A percentile compares a stretch with the other conserved stretches of the same genome.
phyloP scores from a whole-genome alignment of 495 filamentous ascomycete species.

The Aeminium ludgeri region DNA sequence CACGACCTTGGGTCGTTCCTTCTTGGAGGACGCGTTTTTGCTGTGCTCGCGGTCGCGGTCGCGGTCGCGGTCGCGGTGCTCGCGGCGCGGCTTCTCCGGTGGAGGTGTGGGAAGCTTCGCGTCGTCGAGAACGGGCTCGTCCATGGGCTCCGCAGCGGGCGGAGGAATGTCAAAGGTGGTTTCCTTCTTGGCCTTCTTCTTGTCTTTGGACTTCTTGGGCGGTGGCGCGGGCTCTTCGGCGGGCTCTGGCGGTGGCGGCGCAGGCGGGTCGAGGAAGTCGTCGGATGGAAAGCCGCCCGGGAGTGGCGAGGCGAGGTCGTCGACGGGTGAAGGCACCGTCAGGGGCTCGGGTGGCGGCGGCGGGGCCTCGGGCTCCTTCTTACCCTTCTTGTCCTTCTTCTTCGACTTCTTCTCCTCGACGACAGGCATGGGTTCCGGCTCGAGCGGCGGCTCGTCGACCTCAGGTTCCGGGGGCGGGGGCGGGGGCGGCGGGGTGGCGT shows the following conservation, averaged over 20 bases:
- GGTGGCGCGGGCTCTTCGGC: slow-evolving; percentile 12
- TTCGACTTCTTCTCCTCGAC: slow-evolving; percentile 21
- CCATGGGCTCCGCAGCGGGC: slow-evolving; percentile 1
- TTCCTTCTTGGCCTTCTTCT: slow-evolving; percentile 14
- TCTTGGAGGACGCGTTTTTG: slow-evolving; percentile 36
- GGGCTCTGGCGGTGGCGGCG: slow-evolving; percentile 9
- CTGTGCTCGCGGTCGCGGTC: too few relatives aligned
- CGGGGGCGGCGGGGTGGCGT: slow-evolving; percentile 9
- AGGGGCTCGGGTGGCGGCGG: slow-evolving; percentile 12
- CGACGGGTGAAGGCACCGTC: slow-evolving; percentile 8
- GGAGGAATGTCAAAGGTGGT: slow-evolving; percentile 10
- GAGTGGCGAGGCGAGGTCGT: slow-evolving; percentile 17
- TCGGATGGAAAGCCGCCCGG: slow-evolving; percentile 27
- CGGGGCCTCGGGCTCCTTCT: slow-evolving; percentile 9
- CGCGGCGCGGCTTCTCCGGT: slow-evolving; percentile 26
- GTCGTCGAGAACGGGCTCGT: slow-evolving; percentile 11
- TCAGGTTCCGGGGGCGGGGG: slow-evolving; percentile 3
- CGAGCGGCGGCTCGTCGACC: too few relatives aligned
- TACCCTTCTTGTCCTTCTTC: slow-evolving; percentile 7
- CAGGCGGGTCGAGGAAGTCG: slow-evolving; percentile 16
- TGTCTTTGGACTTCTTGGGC: slow-evolving; percentile 11
- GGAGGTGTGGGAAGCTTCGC: slow-evolving; percentile 36
- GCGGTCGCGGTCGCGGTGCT: slow-evolving; percentile 24
- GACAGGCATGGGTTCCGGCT: slow-evolving; percentile 13
- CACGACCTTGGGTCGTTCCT: slow-evolving; percentile 41